These are phyloP conservation scores for Quercus wislizeni DNA, from an alignment of 306 rosid species.

Conservation along the genomic window DNA sequence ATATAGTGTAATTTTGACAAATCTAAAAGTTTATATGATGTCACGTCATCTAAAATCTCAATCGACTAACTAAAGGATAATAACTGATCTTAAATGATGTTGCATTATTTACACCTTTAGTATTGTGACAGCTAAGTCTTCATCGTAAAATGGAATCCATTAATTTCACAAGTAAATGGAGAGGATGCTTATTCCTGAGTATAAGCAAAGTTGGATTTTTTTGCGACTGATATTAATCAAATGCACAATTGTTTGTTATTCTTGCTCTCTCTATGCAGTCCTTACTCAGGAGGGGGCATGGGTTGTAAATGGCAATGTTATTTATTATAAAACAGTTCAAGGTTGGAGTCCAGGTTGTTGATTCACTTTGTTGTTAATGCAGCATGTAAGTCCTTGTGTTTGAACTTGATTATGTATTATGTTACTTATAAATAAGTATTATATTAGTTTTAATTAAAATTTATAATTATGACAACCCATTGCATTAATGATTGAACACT, in stretches of 20 bases:
- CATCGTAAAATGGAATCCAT: too few species aligned
- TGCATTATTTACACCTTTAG: too few species aligned
- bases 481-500: background rate
- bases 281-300: background rate
- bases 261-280: background rate
- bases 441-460: background rate
- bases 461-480: background rate
- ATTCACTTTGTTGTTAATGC: background rate
- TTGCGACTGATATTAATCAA: constrained; percentile 10
- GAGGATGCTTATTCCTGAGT: too few species aligned
- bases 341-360: background rate
- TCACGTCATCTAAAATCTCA: background rate
- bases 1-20: too few species aligned
- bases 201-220: background rate
- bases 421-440: background rate
- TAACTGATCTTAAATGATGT: too few species aligned
- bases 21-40: too few species aligned
- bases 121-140: too few species aligned
- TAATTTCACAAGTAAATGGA: too few species aligned
- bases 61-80: background rate
- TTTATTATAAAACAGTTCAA: background rate
- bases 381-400: background rate
- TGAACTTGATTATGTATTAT: background rate
- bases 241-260: background rate
- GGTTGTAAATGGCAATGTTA: background rate